Percentiles rank a stretch among this genome's conserved stretches.
Conservation (phyloP, 2,329 filamentous ascomycete genomes). For the Fusarium coffeatum region DNA sequence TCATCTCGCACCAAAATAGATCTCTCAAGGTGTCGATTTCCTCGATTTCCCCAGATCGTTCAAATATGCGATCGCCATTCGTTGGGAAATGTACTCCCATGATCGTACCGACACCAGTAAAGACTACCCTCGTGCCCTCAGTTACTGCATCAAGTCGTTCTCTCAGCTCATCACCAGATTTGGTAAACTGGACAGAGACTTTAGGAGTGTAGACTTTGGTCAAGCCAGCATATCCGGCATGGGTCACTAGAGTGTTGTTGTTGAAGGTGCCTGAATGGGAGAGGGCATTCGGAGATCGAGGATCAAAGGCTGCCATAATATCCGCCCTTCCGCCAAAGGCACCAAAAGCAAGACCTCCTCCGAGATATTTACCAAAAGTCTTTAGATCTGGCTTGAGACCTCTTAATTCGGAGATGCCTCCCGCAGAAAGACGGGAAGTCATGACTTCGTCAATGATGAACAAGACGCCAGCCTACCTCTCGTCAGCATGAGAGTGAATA, state of each 20-base stretch:
- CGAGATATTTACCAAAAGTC: conserved; percentile 74
- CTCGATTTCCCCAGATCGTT: conserved; percentile 46
- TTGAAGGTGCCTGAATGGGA: conserved; percentile 74
- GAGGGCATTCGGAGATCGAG: conserved; percentile 55
- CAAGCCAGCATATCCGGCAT: conserved; percentile 60
- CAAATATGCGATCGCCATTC: conserved; percentile 45
- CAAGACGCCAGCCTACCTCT: conserved; percentile 59
- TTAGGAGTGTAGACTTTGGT: conserved; percentile 52
- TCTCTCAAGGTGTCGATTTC: conserved; percentile 52
- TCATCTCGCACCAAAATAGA: conserved; percentile 61
- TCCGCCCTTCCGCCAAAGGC: conserved; percentile 71
- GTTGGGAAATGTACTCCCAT: conserved; percentile 54
- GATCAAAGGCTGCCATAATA: conserved; percentile 70
- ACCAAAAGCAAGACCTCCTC: conserved; percentile 74
- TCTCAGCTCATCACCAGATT: conserved; percentile 48
- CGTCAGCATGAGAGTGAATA: background rate
- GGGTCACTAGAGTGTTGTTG: conserved; percentile 72
- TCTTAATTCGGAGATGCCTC: conserved; percentile 59
- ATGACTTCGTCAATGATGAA: conserved; percentile 80
- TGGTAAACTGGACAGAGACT: conserved; percentile 49
- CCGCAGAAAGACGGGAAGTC: conserved; percentile 67
- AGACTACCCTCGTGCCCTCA: conserved; percentile 52
- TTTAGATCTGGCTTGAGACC: conserved; percentile 69
- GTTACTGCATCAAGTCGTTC: conserved; percentile 48
- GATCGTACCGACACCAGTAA: conserved; percentile 54